These are phyloP conservation scores for Nymphaea thermarum DNA, from an alignment of 164 flowering plant species.

Conservation along the genomic window DNA sequence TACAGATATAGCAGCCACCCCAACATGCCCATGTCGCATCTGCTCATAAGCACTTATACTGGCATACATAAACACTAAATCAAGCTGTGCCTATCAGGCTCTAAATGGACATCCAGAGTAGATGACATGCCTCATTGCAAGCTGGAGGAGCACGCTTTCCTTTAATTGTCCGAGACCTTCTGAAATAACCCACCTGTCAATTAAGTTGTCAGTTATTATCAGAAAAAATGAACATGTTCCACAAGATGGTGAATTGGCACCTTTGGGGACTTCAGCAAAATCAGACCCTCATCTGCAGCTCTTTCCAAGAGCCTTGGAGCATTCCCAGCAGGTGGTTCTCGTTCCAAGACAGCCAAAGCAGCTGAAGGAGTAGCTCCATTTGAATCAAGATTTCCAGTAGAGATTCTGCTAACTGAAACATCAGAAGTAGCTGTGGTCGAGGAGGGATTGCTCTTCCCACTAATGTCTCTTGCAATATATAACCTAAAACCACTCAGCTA, in stretches of 20 bases:
- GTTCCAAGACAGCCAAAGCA: constrained; percentile 45
- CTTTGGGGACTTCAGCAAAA: constrained; percentile 54
- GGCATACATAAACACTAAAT: too few species aligned
- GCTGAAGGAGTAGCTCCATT: constrained; percentile 39
- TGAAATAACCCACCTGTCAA: constrained; percentile 67
- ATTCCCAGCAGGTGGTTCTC: constrained; percentile 15
- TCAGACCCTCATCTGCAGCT: constrained; percentile 69
- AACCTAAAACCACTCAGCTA: constrained; percentile 62
- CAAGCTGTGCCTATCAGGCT: too few species aligned
- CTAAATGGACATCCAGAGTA: background rate
- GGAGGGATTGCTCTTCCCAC: constrained; percentile 18
- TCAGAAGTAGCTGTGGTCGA: constrained; percentile 15
- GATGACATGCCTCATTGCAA: constrained; percentile 59
- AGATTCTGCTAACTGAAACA: constrained; percentile 3
- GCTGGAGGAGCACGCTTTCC: constrained; percentile 64
- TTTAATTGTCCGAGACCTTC: constrained; percentile 63
- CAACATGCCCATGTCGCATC: too few species aligned
- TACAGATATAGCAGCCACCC: too few species aligned
- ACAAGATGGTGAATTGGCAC: constrained; percentile 17
- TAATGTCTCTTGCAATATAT: constrained; percentile 40
- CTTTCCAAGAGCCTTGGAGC: constrained; percentile 32
- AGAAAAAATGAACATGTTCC: background rate
- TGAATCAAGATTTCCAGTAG: constrained; percentile 17
- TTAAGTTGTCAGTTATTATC: constrained; percentile 6
- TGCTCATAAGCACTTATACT: too few species aligned